Base-by-base conservation (phyloP, 371 early-diverging fungal species). In the Rhizopus sp. region DNA sequence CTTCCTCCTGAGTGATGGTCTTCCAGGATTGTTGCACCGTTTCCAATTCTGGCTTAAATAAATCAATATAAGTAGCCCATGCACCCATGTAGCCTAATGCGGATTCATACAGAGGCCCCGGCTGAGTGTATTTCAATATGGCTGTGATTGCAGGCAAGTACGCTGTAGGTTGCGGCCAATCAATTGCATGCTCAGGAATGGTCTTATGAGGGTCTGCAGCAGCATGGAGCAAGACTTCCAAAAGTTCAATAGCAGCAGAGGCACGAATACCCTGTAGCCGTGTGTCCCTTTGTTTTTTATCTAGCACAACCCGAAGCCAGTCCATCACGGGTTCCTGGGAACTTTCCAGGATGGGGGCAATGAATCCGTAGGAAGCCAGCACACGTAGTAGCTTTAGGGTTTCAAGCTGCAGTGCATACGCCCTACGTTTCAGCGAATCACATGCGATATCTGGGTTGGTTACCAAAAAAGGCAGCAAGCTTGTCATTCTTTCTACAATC, bases 201-300 rank as follows among this genome's bases (percentile, higher is more conserved):
- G 81, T 80, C 31, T 74, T 71, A 52, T 82, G 85, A 13, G 75
- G 80, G 61, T 85, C 83, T 5, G 78, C 82, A 2, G 82, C 82
- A 10, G 75, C 73, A 62, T 82, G 75, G 23, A 76, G 53, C 17
- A 70, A 65, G 4, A 69, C 53, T 17, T 74, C 72, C 32, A 76
- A 42, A 32, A 80, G 17, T 0, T 55, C 56, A 5, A 74, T 56
- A 0, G 65, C 67, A 0, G 71, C 63, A 0, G 61, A 47, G 0
- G 72, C 69, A n/a, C 73, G 59, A 2, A 37, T 52, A 7, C n/a
- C n/a, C 15, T 47, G 41, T 16, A 42, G 23, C 23, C 23, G 23
- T 23, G 23, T 23, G 23, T 23, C 15, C 32, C 30, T 47, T 31
- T 30, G 32, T 39, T 45, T 12, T 30, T 40, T 17, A 5, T 17